Evolutionary conservation across 1,139 yeast genomes (phyloP), one percentile per base, ranked within the genome.

Genomic region (Suhomyces atakaporum): DNA sequence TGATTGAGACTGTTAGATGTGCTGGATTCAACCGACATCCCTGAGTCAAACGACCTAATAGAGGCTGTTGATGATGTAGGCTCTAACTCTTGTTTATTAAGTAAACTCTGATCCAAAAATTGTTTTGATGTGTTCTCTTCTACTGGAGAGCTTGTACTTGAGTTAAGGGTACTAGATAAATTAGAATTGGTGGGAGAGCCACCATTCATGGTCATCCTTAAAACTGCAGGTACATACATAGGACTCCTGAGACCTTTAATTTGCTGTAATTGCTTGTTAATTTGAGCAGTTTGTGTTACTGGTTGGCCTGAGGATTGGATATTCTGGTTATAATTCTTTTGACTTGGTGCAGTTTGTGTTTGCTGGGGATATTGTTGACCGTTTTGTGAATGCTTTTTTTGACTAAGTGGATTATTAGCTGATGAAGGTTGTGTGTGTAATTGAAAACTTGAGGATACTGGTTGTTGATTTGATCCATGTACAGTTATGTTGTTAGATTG

Each of bases 181-280:
- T 34, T 27, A 13, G 41, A 28, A 16, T 22, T 33, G 20, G 27
- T 25, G 12, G 50, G 47, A 9, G 49, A 46, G 3, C 33, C 25
- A n/a, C 46, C 45, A 13, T 37, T 44, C 31, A 38, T 23, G 3
- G 50, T 43, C 52, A 76, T 79, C 21, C 97, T 71, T 37, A 90
- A 67, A 5, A 89, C 97, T 0, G 96, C 96, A 0, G 97, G 97
- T 0, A 85, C 73, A 55, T 88, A 89, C 69, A 89, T 67, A 5
- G 97, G 97, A 50, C 85, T 82, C 52, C 89, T 77, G 39, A 88
- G 87, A 16, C 81, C 81, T 44, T 77, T 77, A 33, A 83, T 77
- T 47, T 82, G 88, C 51, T 79, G 75, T 25, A 71, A 49, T 35
- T 62, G 62, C 43, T 62, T 53, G 35, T 31, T 43, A 23, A 25